A percentile compares a stretch with the other conserved stretches of the same genome.
These are phyloP conservation scores for Xylaria nigripes DNA, from an alignment of 495 filamentous ascomycete species.

Conservation along the genomic window DNA sequence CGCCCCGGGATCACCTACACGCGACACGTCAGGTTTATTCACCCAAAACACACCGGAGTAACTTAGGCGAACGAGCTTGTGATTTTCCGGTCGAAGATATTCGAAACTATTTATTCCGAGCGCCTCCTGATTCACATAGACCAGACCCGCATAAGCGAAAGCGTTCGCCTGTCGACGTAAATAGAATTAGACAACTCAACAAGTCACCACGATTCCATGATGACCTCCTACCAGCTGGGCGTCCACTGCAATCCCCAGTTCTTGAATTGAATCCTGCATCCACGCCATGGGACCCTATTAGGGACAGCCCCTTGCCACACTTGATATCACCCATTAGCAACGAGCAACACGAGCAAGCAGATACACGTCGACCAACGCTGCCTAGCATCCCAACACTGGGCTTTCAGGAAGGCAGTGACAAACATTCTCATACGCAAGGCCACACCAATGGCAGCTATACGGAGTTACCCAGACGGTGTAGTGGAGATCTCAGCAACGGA, in stretches of 20 bases:
- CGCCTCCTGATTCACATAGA: not conserved
- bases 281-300: slow-evolving; percentile 19
- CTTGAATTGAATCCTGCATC: slow-evolving; percentile 11
- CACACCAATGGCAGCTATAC: slow-evolving; percentile 17
- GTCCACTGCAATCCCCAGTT: slow-evolving; percentile 20
- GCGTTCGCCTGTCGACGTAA: slow-evolving; percentile 24
- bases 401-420: slow-evolving; percentile 17
- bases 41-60: not conserved
- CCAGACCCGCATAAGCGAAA: slow-evolving; percentile 25
- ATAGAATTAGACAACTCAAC: slow-evolving; percentile 20
- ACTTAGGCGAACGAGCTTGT: too few relatives aligned
- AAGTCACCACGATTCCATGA: slow-evolving; percentile 29
- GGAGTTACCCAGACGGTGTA: slow-evolving; percentile 19
- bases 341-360: slow-evolving; percentile 17
- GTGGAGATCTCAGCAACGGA: slow-evolving; percentile 13
- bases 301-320: not conserved
- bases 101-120: not conserved
- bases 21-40: not conserved
- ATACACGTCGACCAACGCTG: slow-evolving; percentile 20
- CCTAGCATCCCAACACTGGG: slow-evolving; percentile 26
- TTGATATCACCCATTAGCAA: slow-evolving; percentile 18
- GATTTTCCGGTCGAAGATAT: too few relatives aligned
- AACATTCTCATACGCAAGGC: slow-evolving; percentile 14
- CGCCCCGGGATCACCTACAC: not conserved
- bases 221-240: slow-evolving; percentile 16